Evolutionary conservation across 345 rosid species (phyloP).

Genomic region (Xanthoceras sorbifolium): DNA sequence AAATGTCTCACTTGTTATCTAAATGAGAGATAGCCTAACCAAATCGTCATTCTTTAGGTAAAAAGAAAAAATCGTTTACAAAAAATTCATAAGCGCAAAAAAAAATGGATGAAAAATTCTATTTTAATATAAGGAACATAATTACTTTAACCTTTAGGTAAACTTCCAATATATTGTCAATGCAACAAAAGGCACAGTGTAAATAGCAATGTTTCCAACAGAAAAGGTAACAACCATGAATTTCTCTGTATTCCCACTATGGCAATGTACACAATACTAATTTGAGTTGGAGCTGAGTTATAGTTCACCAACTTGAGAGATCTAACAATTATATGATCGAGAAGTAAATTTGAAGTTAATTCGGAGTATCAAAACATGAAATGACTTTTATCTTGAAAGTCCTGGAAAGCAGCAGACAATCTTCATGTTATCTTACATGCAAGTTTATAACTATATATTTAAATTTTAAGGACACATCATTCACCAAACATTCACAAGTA

Average conservation of each 20-base stretch:
- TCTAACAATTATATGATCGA: not conserved
- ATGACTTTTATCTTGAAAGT: not conserved
- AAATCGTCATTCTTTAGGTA: not conserved
- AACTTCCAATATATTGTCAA: not conserved
- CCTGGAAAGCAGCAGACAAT: not conserved
- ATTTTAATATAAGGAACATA: not conserved
- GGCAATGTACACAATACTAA: not conserved
- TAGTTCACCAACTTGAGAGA: not conserved
- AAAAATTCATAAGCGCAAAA: not conserved
- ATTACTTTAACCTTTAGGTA: not conserved
- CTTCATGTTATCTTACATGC: not conserved
- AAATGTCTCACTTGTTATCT: constrained; percentile 3
- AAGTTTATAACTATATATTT: not conserved
- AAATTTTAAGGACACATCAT: not conserved
- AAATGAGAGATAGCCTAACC: not conserved
- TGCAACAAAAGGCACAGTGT: not conserved
- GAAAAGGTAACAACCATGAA: not conserved
- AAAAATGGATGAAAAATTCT: not conserved
- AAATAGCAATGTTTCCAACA: not conserved
- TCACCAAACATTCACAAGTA: not conserved
- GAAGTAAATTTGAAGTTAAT: not conserved
- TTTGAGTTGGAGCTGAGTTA: not conserved
- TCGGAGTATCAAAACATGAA: not conserved
- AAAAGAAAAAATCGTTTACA: not conserved
- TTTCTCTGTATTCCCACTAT: not conserved